These are phyloP conservation scores for Picea sitchensis DNA, from an alignment of 75 land plant species.

Conservation along the genomic window DNA sequence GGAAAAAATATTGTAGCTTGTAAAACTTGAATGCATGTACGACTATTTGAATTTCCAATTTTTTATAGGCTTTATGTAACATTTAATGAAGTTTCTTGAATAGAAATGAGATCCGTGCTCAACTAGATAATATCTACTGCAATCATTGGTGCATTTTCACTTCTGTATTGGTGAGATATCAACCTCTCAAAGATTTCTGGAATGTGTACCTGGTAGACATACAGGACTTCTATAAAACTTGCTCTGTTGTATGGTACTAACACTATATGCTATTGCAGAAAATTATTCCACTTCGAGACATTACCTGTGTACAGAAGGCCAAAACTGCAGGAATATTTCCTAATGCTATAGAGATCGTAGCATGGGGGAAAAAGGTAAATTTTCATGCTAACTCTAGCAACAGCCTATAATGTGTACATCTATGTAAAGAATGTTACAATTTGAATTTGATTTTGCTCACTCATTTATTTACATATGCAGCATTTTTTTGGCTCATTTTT, in stretches of 20 bases:
- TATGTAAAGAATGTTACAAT: constrained; percentile 5
- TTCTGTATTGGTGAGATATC: background rate
- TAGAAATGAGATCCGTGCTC: background rate
- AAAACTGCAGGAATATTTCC: constrained; percentile 93
- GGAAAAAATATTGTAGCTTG: background rate
- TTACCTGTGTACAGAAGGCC: constrained; percentile 77
- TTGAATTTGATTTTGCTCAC: background rate
- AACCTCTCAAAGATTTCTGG: background rate
- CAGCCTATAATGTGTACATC: background rate
- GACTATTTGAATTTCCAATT: background rate
- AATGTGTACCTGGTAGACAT: background rate
- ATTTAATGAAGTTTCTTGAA: background rate
- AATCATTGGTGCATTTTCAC: background rate
- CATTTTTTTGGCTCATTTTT: constrained; percentile 94
- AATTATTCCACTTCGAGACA: constrained; percentile 75
- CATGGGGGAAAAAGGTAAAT: constrained; percentile 83
- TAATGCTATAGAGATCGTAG: constrained; percentile 91
- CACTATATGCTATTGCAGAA: constrained; percentile 50
- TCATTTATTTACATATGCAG: constrained; percentile 36
- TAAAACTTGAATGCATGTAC: background rate
- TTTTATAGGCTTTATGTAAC: background rate
- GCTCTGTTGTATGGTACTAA: background rate
- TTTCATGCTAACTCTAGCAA: constrained; percentile 4
- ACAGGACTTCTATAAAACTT: background rate
- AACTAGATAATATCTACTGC: background rate